Evolutionary conservation across 768 basidiomycete species (phyloP).

Genomic region (Rhizopogon roseolus): DNA sequence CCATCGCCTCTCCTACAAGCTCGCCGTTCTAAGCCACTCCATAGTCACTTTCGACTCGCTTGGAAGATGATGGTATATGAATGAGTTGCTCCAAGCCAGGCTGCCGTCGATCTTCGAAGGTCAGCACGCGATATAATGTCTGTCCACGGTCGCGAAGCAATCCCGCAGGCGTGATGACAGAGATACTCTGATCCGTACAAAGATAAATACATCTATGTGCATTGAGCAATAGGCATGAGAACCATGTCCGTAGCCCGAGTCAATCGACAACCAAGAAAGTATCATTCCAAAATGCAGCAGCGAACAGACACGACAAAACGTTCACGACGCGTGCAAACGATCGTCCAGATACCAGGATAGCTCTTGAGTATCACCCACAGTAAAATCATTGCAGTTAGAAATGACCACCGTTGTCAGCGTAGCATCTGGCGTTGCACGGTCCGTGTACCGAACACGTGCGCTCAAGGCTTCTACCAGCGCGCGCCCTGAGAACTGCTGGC

Average conservation of each 20-base stretch:
- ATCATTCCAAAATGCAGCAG: neutral
- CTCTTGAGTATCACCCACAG: constrained; percentile 12
- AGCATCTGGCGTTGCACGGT: constrained; percentile 22
- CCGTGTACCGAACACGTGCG: constrained; percentile 40
- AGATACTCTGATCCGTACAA: too few relatives aligned
- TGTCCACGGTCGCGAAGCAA: too few relatives aligned
- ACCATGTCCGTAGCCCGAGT: neutral
- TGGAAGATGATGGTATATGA: too few relatives aligned
- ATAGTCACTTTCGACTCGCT: too few relatives aligned
- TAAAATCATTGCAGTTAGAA: constrained; percentile 18
- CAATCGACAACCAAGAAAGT: constrained; percentile 2
- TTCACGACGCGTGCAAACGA: constrained; percentile 21
- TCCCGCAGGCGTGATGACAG: too few relatives aligned
- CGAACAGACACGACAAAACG: neutral
- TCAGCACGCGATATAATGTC: too few relatives aligned
- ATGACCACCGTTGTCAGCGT: constrained; percentile 22
- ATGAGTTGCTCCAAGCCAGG: too few relatives aligned
- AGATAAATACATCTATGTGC: neutral
- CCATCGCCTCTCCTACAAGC: too few relatives aligned
- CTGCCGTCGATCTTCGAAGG: too few relatives aligned
- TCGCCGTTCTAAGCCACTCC: too few relatives aligned
- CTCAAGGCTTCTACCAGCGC: constrained; percentile 50
- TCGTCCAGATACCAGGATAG: constrained; percentile 21
- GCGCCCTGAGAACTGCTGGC: constrained; percentile 57
- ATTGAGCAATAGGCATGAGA: neutral